These are phyloP conservation scores for Penicillium expansum DNA, from an alignment of 2,329 filamentous ascomycete species.

Conservation along the genomic window DNA sequence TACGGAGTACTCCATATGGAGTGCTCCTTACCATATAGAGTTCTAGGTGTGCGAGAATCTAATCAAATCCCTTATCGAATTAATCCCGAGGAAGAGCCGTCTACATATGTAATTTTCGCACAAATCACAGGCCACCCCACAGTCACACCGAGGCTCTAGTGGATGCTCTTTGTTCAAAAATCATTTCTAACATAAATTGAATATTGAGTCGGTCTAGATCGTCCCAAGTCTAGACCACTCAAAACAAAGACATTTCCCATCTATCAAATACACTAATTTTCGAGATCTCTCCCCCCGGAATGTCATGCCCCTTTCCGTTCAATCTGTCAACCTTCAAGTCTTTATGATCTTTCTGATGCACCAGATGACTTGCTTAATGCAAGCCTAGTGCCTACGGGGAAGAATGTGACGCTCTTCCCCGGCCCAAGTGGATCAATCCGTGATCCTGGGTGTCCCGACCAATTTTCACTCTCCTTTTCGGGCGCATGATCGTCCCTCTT, in stretches of 20 bases:
- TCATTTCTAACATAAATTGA: not conserved
- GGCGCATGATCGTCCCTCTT: not conserved
- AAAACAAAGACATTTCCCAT: constrained; percentile 6
- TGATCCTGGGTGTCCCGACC: constrained; percentile 7
- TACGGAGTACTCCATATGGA: not conserved
- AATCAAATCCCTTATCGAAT: not conserved
- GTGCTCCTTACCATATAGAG: no score
- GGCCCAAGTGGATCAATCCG: constrained; percentile 16
- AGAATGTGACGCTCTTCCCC: constrained; percentile 11
- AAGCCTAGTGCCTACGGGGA: constrained; percentile 4
- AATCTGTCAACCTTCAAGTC: not conserved
- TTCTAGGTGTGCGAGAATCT: not conserved
- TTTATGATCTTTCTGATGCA: not conserved
- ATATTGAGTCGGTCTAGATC: no score
- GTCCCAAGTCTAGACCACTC: not conserved
- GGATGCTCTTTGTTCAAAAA: not conserved
- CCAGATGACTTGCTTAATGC: constrained; percentile 11
- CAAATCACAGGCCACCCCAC: constrained; percentile 12
- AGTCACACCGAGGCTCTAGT: not conserved
- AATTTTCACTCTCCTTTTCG: not conserved
- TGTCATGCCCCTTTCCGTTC: not conserved
- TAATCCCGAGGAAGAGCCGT: not conserved
- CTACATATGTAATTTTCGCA: not conserved
- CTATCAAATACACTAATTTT: not conserved
- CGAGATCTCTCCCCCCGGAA: not conserved